Evolutionary conservation across 148 eudicot genomes (phyloP).

Genomic region (Rhododendron molle): DNA sequence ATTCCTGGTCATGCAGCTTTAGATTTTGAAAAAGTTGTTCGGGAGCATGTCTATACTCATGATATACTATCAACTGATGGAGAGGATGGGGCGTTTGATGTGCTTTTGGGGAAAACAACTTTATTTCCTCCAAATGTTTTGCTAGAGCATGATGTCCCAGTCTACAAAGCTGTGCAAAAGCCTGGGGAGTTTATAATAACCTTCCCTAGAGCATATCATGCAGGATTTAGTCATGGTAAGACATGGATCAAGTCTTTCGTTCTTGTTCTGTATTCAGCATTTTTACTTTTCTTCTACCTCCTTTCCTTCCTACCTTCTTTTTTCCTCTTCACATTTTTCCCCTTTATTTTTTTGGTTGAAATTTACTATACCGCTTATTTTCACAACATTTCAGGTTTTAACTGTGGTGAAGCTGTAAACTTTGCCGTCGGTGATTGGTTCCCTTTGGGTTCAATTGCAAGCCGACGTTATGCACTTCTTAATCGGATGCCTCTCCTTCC

Average conservation of each 20-base stretch:
- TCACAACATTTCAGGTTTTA: slow-evolving; percentile 60
- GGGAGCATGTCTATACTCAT: slow-evolving; percentile 67
- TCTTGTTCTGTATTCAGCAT: neutral
- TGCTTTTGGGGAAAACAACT: slow-evolving; percentile 88
- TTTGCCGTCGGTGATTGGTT: slow-evolving; percentile 98
- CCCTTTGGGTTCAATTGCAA: slow-evolving; percentile 80
- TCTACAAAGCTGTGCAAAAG: slow-evolving; percentile 92
- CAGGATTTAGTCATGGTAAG: slow-evolving; percentile 98
- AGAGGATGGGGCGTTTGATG: slow-evolving; percentile 95
- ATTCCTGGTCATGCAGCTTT: slow-evolving; percentile 90
- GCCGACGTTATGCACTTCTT: slow-evolving; percentile 85
- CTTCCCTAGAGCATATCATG: slow-evolving; percentile 97
- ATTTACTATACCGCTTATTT: neutral
- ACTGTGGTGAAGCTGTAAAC: slow-evolving; percentile 97
- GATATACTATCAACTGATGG: slow-evolving; percentile 74
- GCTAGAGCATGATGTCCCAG: slow-evolving; percentile 73
- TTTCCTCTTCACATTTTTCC: neutral
- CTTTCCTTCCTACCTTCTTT: neutral
- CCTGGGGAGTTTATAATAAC: slow-evolving; percentile 91
- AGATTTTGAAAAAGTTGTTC: slow-evolving; percentile 85
- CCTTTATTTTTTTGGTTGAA: neutral
- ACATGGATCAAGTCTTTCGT: neutral
- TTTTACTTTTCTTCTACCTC: neutral
- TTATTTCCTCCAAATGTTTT: slow-evolving; percentile 89
- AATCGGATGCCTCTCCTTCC: slow-evolving; percentile 89